phyloP scores from a whole-genome alignment of 2,329 filamentous ascomycete genomes.

The Sordariomycetes sp. region DNA sequence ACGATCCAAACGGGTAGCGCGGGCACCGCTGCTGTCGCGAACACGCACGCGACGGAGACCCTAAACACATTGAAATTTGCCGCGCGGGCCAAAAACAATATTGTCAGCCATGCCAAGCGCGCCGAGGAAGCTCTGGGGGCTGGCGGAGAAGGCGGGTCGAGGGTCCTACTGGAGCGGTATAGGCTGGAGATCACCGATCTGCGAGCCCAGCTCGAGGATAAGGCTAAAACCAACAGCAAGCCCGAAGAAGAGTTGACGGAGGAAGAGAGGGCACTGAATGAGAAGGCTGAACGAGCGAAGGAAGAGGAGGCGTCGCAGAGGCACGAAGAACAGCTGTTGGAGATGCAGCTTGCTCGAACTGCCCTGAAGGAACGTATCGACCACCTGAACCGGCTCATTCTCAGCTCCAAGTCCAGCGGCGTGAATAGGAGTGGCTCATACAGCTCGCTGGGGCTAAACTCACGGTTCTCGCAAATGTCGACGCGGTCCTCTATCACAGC shows the following conservation, averaged over 20 bases:
- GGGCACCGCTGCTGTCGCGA: constrained; percentile 58
- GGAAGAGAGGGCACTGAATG: constrained; percentile 50
- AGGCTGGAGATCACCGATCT: constrained; percentile 85
- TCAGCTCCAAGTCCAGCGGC: constrained; percentile 91
- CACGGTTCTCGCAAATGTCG: constrained; percentile 50
- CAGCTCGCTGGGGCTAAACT: constrained; percentile 54
- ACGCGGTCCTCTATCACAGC: constrained; percentile 26
- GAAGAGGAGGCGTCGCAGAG: constrained; percentile 75
- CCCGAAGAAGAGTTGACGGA: constrained; percentile 23
- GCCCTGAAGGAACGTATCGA: constrained; percentile 96
- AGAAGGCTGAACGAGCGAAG: constrained; percentile 60
- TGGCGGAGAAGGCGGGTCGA: constrained; percentile 74
- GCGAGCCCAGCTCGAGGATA: constrained; percentile 68
- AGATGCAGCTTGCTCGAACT: constrained; percentile 94
- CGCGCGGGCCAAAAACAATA: constrained; percentile 92
- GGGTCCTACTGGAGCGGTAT: constrained; percentile 85
- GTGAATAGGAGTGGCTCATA: constrained; percentile 73
- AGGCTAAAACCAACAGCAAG: constrained; percentile 58
- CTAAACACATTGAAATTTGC: constrained; percentile 96
- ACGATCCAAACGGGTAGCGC: constrained; percentile 84
- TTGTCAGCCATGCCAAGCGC: constrained; percentile 91
- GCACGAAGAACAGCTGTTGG: constrained; percentile 94
- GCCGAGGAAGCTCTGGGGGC: constrained; percentile 78
- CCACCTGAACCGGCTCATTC: constrained; percentile 86
- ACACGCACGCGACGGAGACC: constrained; percentile 75